Conservation (phyloP, 305 asterid species). For the Solanum aculeatissimum region DNA sequence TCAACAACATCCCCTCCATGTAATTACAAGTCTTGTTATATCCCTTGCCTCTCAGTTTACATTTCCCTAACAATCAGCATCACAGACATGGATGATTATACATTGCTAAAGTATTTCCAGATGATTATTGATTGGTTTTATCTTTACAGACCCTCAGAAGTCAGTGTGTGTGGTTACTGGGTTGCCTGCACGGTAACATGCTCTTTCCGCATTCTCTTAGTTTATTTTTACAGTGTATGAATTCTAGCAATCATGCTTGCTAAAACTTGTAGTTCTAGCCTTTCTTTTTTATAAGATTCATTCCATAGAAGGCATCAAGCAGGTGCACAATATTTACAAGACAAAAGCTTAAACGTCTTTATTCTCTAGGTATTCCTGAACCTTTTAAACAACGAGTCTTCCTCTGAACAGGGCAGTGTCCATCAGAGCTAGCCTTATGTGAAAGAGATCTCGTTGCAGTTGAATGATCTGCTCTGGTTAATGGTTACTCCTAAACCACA, state of each 20-base stretch:
- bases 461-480: not conserved
- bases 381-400: not conserved
- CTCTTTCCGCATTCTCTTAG: not conserved
- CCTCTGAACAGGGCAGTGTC: not conserved
- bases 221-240: not conserved
- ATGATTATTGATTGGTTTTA: conserved; percentile 5
- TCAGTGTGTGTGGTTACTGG: conserved; percentile 78
- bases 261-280: not conserved
- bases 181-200: conserved; percentile 63
- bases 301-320: not conserved
- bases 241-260: not conserved
- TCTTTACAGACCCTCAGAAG: conserved; percentile 66
- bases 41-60: not conserved
- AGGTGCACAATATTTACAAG: not conserved
- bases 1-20: conserved; percentile 48
- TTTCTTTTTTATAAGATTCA: not conserved
- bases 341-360: not conserved
- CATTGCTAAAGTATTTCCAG: not conserved
- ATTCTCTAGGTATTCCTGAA: not conserved
- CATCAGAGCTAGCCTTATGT: not conserved
- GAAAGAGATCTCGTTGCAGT: not conserved
- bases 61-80: not conserved
- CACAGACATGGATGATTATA: not conserved
- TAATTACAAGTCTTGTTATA: conserved; percentile 19
- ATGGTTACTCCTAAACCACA: not conserved